These are phyloP conservation scores for Achaetomiella virescens DNA, from an alignment of 495 filamentous ascomycete genomes.

Conservation along the genomic window DNA sequence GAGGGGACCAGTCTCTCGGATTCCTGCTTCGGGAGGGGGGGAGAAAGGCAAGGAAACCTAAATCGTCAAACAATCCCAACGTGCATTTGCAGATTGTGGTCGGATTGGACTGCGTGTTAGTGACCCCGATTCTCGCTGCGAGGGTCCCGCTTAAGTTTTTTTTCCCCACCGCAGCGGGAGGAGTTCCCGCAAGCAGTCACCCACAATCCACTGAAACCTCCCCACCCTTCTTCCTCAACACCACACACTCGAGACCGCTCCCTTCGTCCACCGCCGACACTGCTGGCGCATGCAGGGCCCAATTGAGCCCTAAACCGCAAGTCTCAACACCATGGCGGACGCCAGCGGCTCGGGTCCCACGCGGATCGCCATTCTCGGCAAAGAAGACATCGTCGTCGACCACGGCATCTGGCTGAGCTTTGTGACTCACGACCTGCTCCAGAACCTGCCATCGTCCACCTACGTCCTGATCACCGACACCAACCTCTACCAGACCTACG, in stretches of 20 bases:
- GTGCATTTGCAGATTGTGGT: no score
- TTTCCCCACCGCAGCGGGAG: conserved; percentile 4
- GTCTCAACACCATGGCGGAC: conserved; percentile 19
- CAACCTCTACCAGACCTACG: conserved; percentile 78
- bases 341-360: conserved; percentile 36
- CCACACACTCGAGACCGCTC: not conserved
- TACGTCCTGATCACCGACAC: conserved; percentile 96
- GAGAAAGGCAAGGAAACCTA: no score
- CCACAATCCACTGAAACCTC: not conserved
- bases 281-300: conserved; percentile 21
- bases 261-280: not conserved
- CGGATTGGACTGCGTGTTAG: no score
- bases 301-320: conserved; percentile 18
- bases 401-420: conserved; percentile 83
- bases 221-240: not conserved
- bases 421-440: conserved; percentile 75
- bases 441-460: conserved; percentile 71
- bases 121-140: not conserved
- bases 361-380: conserved; percentile 47
- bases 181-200: not conserved
- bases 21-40: no score
- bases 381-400: conserved; percentile 82
- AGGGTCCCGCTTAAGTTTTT: conserved; percentile 16
- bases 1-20: no score
- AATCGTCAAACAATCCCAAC: no score